phyloP scores from a whole-genome alignment of 225 moss, liverwort and hornwort genomes.

The Neckera pumila region DNA sequence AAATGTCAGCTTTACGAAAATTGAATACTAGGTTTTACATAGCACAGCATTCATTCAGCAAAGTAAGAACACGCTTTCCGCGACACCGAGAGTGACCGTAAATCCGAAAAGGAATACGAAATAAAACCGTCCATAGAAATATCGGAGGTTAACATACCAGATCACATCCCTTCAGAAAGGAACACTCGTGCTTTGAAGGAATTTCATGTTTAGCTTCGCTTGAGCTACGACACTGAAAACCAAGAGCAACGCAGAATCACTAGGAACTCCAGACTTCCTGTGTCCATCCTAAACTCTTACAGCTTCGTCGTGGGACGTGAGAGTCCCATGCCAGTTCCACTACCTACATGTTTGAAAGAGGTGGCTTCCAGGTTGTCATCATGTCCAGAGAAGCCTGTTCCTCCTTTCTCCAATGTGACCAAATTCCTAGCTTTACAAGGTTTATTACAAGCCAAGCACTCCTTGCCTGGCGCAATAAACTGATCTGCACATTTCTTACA shows the following conservation, averaged over 20 bases:
- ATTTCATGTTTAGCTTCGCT: not conserved
- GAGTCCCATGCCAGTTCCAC: conserved; percentile 91
- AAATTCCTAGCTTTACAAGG: conserved; percentile 65
- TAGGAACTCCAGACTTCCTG: not conserved
- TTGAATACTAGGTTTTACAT: not conserved
- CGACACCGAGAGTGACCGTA: not conserved
- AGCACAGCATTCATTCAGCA: not conserved
- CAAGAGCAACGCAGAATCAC: not conserved
- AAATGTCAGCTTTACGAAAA: not conserved
- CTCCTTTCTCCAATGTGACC: conserved; percentile 63
- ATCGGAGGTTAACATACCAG: not conserved
- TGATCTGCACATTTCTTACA: conserved; percentile 91
- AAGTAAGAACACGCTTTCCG: not conserved
- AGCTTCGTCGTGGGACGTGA: conserved; percentile 65
- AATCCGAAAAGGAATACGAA: not conserved
- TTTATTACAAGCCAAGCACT: conserved; percentile 67
- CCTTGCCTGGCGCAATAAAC: conserved; percentile 61
- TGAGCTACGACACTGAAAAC: not conserved
- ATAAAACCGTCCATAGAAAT: not conserved
- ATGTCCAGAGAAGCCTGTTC: conserved; percentile 75
- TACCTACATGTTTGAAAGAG: conserved; percentile 80
- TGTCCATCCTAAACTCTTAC: not conserved
- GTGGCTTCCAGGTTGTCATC: conserved; percentile 77
- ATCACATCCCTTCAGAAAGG: not conserved
- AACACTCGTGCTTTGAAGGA: not conserved